Conservation (phyloP, 495 filamentous ascomycete genomes). For the Penicillium diatomitis region DNA sequence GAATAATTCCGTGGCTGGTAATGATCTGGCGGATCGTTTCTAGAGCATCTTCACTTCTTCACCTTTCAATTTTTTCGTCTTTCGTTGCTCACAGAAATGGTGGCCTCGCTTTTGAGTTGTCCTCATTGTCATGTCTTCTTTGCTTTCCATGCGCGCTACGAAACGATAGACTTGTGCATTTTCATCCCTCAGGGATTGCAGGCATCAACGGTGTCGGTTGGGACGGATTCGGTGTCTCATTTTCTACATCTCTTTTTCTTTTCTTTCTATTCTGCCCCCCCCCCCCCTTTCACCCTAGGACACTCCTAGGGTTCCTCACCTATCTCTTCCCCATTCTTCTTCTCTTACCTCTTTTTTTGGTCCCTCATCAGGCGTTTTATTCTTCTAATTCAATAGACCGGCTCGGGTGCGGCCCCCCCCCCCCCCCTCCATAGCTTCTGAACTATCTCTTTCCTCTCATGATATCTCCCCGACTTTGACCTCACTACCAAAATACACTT, state of each 20-base stretch:
- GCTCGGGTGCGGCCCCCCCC: no score
- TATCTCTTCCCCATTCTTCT: constrained; percentile 12
- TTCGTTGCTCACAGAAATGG: no score
- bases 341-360: constrained; percentile 5
- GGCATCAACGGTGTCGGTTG: constrained; percentile 27
- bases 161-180: constrained; percentile 42
- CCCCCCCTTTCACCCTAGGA: constrained; percentile 3
- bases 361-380: no score
- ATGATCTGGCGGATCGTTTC: constrained; percentile 33
- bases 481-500: no score
- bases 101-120: no score
- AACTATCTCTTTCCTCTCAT: no score
- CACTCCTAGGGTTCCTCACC: constrained; percentile 8
- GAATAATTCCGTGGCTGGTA: constrained; percentile 39
- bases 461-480: no score
- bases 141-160: constrained; percentile 29
- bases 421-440: no score
- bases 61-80: not conserved
- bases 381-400: no score
- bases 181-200: constrained; percentile 15
- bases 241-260: constrained; percentile 14
- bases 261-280: constrained; percentile 1
- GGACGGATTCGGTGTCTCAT: constrained; percentile 14
- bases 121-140: constrained; percentile 9
- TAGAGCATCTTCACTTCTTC: constrained; percentile 8